phyloP scores from a whole-genome alignment of 495 filamentous ascomycete species.

The Neurospora sp. region DNA sequence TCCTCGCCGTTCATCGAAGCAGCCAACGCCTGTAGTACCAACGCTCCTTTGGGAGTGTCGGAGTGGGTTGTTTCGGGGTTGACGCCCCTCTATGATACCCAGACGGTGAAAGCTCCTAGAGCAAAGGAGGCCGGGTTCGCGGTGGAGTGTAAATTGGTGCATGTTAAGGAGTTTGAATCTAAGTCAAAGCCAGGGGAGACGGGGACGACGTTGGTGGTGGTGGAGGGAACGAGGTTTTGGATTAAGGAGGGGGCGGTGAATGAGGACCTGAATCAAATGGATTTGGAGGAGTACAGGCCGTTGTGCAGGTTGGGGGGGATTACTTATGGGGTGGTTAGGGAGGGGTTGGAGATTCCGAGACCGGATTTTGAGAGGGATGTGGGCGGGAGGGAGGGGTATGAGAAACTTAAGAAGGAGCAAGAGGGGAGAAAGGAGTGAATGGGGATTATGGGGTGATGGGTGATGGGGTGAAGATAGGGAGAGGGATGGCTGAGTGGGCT shows the following conservation, averaged over 20 bases:
- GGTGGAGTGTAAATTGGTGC: slow-evolving; percentile 68
- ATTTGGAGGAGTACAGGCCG: slow-evolving; percentile 59
- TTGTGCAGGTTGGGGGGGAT: slow-evolving; percentile 69
- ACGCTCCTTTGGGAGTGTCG: slow-evolving; percentile 65
- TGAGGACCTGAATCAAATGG: slow-evolving; percentile 59
- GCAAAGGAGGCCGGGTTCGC: slow-evolving; percentile 75
- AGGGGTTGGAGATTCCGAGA: slow-evolving; percentile 68
- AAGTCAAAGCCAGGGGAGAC: slow-evolving; percentile 55
- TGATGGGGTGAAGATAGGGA: too few species aligned
- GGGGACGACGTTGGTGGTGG: slow-evolving; percentile 60
- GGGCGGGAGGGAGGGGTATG: slow-evolving; percentile 28
- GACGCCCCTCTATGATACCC: slow-evolving; percentile 52
- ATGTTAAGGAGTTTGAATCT: slow-evolving; percentile 68
- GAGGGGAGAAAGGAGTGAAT: not conserved
- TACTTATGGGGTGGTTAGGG: slow-evolving; percentile 60
- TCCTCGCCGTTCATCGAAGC: slow-evolving; percentile 79
- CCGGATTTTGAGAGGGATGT: slow-evolving; percentile 51
- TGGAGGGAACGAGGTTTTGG: slow-evolving; percentile 87
- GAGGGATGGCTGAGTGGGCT: too few species aligned
- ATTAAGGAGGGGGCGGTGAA: slow-evolving; percentile 82
- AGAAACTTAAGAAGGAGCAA: slow-evolving; percentile 25
- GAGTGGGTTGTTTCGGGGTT: slow-evolving; percentile 70
- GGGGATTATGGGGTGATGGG: too few species aligned
- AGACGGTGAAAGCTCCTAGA: slow-evolving; percentile 57
- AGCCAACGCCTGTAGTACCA: slow-evolving; percentile 68